phyloP scores from a whole-genome alignment of 164 flowering plant genomes.

The Houttuynia cordata region DNA sequence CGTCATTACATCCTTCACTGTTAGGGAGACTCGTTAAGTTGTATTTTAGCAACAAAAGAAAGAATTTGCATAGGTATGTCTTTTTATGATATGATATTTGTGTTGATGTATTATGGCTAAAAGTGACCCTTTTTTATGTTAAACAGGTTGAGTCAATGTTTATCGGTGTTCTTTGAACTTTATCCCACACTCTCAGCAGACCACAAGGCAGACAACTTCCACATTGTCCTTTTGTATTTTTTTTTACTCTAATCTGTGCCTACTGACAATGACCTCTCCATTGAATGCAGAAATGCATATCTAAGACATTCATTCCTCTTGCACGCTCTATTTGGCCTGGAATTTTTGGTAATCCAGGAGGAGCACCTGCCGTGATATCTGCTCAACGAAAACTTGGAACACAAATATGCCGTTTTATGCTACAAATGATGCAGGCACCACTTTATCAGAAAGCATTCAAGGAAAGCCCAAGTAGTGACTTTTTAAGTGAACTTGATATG shows the following conservation, averaged over 20 bases:
- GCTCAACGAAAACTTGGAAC: slow-evolving; percentile 72
- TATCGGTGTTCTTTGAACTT: slow-evolving; percentile 94
- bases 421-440: slow-evolving; percentile 93
- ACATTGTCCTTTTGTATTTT: slow-evolving; percentile 1
- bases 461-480: slow-evolving; percentile 16
- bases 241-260: not conserved
- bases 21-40: slow-evolving; percentile 51
- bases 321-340: slow-evolving; percentile 96
- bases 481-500: slow-evolving; percentile 19
- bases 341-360: slow-evolving; percentile 51
- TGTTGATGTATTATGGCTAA: not conserved
- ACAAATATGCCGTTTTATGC: slow-evolving; percentile 90
- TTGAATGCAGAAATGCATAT: slow-evolving; percentile 56
- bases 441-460: slow-evolving; percentile 34
- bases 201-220: slow-evolving; percentile 75
- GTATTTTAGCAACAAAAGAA: slow-evolving; percentile 54
- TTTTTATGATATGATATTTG: not conserved
- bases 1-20: slow-evolving; percentile 38
- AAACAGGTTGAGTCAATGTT: slow-evolving; percentile 78
- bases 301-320: slow-evolving; percentile 71
- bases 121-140: not conserved
- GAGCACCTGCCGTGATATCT: slow-evolving; percentile 49
- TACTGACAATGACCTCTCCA: slow-evolving; percentile 2
- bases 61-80: slow-evolving; percentile 48
- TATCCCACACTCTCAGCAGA: slow-evolving; percentile 68